Evolutionary conservation across 148 eudicot species (phyloP).

Genomic region (Euryodendron excelsum): DNA sequence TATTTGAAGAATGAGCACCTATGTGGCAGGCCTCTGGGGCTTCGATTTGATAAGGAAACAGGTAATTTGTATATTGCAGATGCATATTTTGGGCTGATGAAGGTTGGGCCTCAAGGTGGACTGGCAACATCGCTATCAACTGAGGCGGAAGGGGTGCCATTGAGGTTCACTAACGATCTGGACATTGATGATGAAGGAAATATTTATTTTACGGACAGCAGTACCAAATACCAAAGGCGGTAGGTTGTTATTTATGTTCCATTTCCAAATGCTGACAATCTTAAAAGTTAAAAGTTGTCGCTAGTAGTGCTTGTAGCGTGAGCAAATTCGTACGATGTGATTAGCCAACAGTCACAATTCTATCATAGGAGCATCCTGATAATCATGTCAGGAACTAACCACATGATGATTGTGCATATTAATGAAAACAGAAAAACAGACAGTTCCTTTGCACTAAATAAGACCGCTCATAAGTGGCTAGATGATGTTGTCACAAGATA

Average conservation of each 20-base stretch:
- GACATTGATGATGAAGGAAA: slow-evolving; percentile 83
- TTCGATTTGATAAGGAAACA: slow-evolving; percentile 75
- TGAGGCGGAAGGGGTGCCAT: slow-evolving; percentile 85
- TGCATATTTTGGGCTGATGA: slow-evolving; percentile 89
- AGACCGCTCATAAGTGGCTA: no score
- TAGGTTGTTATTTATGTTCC: slow-evolving; percentile 8
- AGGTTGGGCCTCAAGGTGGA: slow-evolving; percentile 92
- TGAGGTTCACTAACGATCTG: slow-evolving; percentile 80
- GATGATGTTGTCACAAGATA: not conserved
- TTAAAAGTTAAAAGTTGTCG: not conserved
- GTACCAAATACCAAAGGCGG: slow-evolving; percentile 81
- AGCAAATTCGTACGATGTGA: not conserved
- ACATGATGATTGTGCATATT: not conserved
- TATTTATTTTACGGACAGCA: slow-evolving; percentile 86
- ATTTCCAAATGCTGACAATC: not conserved
- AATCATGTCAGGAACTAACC: no score
- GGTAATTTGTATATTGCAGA: slow-evolving; percentile 94
- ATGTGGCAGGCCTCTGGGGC: slow-evolving; percentile 91
- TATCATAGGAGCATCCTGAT: not conserved
- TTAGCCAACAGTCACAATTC: not conserved
- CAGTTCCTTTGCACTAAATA: no score
- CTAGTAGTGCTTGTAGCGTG: not conserved
- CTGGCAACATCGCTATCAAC: slow-evolving; percentile 64
- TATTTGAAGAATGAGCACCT: slow-evolving; percentile 83
- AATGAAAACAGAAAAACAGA: no score